These are phyloP conservation scores for Saprolegnia parasitica DNA, from an alignment of 352 stramenopile species.

Conservation along the genomic window DNA sequence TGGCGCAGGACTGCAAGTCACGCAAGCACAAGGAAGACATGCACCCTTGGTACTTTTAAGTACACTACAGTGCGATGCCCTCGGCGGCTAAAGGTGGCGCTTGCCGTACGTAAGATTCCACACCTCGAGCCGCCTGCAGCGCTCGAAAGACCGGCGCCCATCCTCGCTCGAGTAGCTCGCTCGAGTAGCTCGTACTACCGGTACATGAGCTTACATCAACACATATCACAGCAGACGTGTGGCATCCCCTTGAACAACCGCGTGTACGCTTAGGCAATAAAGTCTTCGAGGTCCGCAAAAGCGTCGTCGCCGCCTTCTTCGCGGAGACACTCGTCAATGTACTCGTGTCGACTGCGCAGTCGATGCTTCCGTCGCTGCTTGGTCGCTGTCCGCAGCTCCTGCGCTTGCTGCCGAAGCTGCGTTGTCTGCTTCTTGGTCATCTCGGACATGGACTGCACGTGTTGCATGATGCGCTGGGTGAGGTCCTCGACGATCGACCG, in stretches of 20 bases:
- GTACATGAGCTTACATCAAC: too few species aligned
- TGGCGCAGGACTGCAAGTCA: too few species aligned
- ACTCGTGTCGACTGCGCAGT: conserved; percentile 59
- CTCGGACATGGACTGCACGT: neutral
- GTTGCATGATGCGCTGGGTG: conserved; percentile 38
- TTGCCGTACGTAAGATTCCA: too few species aligned
- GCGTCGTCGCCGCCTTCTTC: conserved; percentile 66
- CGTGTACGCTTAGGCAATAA: conserved; percentile 43
- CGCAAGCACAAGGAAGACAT: too few species aligned
- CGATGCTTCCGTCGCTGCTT: conserved; percentile 45
- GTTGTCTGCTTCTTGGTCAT: conserved; percentile 23
- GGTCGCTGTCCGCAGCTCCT: conserved; percentile 20
- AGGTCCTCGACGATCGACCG: conserved; percentile 35
- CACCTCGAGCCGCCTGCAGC: too few species aligned
- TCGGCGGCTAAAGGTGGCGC: too few species aligned
- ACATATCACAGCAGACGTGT: neutral
- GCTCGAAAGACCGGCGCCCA: too few species aligned
- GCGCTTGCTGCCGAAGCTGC: conserved; percentile 34
- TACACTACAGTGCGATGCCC: too few species aligned
- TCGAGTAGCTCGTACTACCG: too few species aligned
- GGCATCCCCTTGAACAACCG: too few species aligned
- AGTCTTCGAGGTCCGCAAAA: conserved; percentile 70
- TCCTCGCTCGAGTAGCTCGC: too few species aligned
- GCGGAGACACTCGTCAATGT: conserved; percentile 69
- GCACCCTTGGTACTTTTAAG: too few species aligned